Conservation (phyloP, 768 basidiomycete species). For the Calocera viscosa region DNA sequence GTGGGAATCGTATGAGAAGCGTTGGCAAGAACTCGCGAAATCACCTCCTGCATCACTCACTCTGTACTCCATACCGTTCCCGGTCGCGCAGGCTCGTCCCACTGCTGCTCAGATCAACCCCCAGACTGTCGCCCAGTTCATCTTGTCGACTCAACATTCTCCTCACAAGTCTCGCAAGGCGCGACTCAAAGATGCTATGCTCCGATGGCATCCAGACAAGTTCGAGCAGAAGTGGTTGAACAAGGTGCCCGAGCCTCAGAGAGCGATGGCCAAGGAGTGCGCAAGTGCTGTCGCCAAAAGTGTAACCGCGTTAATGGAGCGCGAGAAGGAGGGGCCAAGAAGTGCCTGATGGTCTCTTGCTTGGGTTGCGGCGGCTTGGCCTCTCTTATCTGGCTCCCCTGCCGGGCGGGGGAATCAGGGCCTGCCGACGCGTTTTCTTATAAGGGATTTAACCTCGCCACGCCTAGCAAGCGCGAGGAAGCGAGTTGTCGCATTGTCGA, state of each 20-base stretch:
- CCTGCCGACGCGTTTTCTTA: neutral
- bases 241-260: neutral
- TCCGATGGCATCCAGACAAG: slow-evolving; percentile 14
- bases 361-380: neutral
- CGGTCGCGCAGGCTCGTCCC: neutral
- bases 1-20: neutral
- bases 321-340: neutral
- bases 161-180: slow-evolving; percentile 4
- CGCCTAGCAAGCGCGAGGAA: neutral
- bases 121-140: slow-evolving; percentile 6
- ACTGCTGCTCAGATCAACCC: slow-evolving; percentile 7
- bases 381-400: neutral
- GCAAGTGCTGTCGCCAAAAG: slow-evolving; percentile 8
- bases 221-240: slow-evolving; percentile 11
- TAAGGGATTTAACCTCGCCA: slow-evolving; percentile 5
- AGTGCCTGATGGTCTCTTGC: neutral
- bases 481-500: neutral
- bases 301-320: slow-evolving; percentile 9
- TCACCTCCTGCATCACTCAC: neutral
- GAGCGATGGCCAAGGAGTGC: slow-evolving; percentile 9
- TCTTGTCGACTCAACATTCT: slow-evolving; percentile 11
- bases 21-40: neutral
- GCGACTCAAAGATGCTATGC: slow-evolving; percentile 10
- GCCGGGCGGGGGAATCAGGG: neutral
- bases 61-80: slow-evolving; percentile 9